Evolutionary conservation across 805 yeast species (phyloP), one percentile per base, ranked within the genome.

Genomic region (Saccharomyces cerevisiae): DNA sequence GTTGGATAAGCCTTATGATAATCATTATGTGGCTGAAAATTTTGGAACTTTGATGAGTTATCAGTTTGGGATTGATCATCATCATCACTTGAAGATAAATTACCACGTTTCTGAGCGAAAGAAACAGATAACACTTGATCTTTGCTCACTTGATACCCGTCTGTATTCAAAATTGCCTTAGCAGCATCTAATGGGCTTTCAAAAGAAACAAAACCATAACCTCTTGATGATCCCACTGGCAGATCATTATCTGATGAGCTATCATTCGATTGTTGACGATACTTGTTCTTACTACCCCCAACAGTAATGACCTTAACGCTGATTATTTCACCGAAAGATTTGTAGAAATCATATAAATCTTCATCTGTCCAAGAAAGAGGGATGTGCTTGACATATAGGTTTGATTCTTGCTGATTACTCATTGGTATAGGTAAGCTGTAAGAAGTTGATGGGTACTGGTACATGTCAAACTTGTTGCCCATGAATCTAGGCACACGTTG

Each of bases 191-290:
- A 73, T 53, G 87, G 84, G 57, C 73, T 73, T 62, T 81, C 82
- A 65, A 79, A 88, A 70, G 89, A 86, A 52, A 87, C 88, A 73
- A 88, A 88, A 48, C 94, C 95, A 66, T 85, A 88, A 22, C 94
- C 91, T 66, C 83, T 80, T 24, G 92, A 85, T 59, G 62, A 50
- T 9, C 68, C 69, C 29, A 62, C n/a, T 4, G 58, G 56, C 21
- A 52, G 43, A 11, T 53, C 53, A 22, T 31, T 31, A 28, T 52
- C 56, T 3, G 52, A 58, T 4, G 27, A 36, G 17, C 32, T 13
- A 46, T 47, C 56, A 1, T 28, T 10, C 6, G 54, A 48, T n/a
- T 51, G 48, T 28, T 57, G 51, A 3, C 27, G 13, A n/a, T 22
- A 31, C 17, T 55, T 58, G 11, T 54, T 62, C 26, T 57, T 61